Conservation (phyloP, 2,329 filamentous ascomycete genomes). For the Metarhizium anisopliae region DNA sequence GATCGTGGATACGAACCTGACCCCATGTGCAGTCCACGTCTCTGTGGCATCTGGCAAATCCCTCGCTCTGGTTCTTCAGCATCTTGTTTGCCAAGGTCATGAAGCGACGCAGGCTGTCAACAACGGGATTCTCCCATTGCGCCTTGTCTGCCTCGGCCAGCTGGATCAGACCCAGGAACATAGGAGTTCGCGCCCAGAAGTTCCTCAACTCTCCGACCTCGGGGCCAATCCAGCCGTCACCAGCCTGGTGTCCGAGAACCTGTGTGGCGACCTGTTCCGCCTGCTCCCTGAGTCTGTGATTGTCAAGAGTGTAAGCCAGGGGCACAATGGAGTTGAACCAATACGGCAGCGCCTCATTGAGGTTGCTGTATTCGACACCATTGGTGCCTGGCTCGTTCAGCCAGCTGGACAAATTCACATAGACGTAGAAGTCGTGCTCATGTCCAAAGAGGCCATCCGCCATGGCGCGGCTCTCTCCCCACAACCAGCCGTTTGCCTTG, state of each 20-base stretch:
- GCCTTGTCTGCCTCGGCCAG: slow-evolving; percentile 21
- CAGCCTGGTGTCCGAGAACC: slow-evolving; percentile 30
- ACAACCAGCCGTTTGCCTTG: slow-evolving; percentile 41
- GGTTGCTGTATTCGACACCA: slow-evolving; percentile 42
- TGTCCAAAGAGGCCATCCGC: slow-evolving; percentile 44
- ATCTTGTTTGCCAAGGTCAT: slow-evolving; percentile 41
- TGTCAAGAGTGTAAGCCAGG: slow-evolving; percentile 40
- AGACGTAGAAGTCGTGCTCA: slow-evolving; percentile 43
- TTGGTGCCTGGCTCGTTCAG: slow-evolving; percentile 21
- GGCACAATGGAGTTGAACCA: slow-evolving; percentile 53
- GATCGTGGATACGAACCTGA: slow-evolving; percentile 27
- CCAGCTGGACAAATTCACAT: slow-evolving; percentile 42
- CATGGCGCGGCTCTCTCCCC: slow-evolving; percentile 37
- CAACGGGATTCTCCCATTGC: slow-evolving; percentile 11
- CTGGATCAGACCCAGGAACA: slow-evolving; percentile 23
- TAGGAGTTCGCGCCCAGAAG: slow-evolving; percentile 23
- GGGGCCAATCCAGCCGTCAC: slow-evolving; percentile 46
- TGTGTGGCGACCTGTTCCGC: slow-evolving; percentile 25
- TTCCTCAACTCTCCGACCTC: slow-evolving; percentile 17
- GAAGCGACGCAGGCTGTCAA: slow-evolving; percentile 12
- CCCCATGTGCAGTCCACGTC: slow-evolving; percentile 27
- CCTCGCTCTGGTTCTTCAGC: slow-evolving; percentile 42
- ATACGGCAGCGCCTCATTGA: slow-evolving; percentile 49
- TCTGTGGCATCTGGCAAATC: slow-evolving; percentile 34
- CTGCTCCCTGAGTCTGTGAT: slow-evolving; percentile 33